Percentiles rank a stretch among this genome's conserved stretches.
Conservation (phyloP, 1,284 basidiomycete genomes). For the Ceratobasidium theobromae region DNA sequence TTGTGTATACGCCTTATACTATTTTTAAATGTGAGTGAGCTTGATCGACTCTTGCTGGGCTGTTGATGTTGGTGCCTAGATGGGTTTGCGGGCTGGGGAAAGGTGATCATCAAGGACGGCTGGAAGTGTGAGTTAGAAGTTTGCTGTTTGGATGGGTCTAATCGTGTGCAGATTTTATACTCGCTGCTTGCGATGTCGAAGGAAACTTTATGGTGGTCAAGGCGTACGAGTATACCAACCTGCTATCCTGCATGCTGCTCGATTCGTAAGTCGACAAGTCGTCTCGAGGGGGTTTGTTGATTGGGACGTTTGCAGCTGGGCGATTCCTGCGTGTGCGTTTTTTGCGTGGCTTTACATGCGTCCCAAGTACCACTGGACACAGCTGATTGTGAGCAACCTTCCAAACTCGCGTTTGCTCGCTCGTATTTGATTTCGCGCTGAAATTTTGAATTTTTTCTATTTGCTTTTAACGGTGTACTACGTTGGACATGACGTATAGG, state of each 20-base stretch:
- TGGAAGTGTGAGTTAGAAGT: slow-evolving; percentile 68
- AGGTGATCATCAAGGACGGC: slow-evolving; percentile 68
- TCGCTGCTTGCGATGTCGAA: slow-evolving; percentile 79
- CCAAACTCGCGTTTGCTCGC: neutral
- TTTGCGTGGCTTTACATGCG: slow-evolving; percentile 82
- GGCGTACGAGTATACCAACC: slow-evolving; percentile 83
- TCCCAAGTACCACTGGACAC: slow-evolving; percentile 77
- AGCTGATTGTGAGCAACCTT: slow-evolving; percentile 51
- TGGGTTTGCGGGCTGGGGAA: slow-evolving; percentile 74
- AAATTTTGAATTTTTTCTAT: slow-evolving; percentile 24
- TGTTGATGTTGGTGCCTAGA: slow-evolving; percentile 51
- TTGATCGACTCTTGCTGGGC: neutral
- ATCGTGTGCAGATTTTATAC: slow-evolving; percentile 59
- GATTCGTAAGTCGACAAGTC: slow-evolving; percentile 60
- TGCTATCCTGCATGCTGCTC: slow-evolving; percentile 83
- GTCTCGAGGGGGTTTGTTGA: neutral
- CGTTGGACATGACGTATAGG: slow-evolving; percentile 47
- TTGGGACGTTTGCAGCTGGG: slow-evolving; percentile 57
- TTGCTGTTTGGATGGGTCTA: slow-evolving; percentile 37
- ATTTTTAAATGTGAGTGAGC: slow-evolving; percentile 66
- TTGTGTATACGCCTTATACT: slow-evolving; percentile 80
- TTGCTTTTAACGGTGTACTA: neutral
- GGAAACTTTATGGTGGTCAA: slow-evolving; percentile 79
- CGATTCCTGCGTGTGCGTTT: slow-evolving; percentile 80
- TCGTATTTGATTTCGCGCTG: slow-evolving; percentile 45